phyloP scores from a whole-genome alignment of 306 rosid species.

The Aeschynomene evenia region DNA sequence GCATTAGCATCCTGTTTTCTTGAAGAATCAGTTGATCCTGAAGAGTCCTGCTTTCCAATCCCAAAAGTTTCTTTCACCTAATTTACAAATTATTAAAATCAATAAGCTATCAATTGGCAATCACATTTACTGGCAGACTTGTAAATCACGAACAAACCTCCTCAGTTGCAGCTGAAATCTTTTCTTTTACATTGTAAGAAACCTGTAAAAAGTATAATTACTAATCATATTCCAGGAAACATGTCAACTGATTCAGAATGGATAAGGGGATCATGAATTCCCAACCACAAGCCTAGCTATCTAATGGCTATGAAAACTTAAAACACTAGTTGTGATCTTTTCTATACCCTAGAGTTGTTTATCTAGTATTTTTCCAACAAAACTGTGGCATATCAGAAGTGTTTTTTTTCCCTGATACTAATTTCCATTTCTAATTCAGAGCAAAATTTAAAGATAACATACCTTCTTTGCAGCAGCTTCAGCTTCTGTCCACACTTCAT shows the following conservation, averaged over 20 bases:
- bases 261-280: background rate
- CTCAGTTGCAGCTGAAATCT: slow-evolving; percentile 77
- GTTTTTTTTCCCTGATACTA: background rate
- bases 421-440: background rate
- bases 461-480: slow-evolving; percentile 90
- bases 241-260: background rate
- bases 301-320: too few relatives aligned
- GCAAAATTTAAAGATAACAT: slow-evolving; percentile 6
- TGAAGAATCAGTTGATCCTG: slow-evolving; percentile 54
- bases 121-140: slow-evolving; percentile 7
- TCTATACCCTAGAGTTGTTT: background rate
- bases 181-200: slow-evolving; percentile 79
- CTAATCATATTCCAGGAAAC: slow-evolving; percentile 14
- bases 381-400: background rate
- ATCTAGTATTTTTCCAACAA: background rate
- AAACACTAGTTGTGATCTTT: background rate
- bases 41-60: slow-evolving; percentile 61
- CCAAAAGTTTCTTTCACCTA: slow-evolving; percentile 82
- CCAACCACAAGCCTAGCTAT: slow-evolving; percentile 1
- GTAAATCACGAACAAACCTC: slow-evolving; percentile 56
- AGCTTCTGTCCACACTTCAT: slow-evolving; percentile 85
- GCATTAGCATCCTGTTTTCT: slow-evolving; percentile 46
- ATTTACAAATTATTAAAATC: slow-evolving; percentile 24
- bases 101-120: slow-evolving; percentile 14
- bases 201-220: slow-evolving; percentile 48